Percentiles rank a stretch among this genome's conserved stretches.
phyloP scores from a whole-genome alignment of 345 rosid species.

The Eucalyptus pumila region DNA sequence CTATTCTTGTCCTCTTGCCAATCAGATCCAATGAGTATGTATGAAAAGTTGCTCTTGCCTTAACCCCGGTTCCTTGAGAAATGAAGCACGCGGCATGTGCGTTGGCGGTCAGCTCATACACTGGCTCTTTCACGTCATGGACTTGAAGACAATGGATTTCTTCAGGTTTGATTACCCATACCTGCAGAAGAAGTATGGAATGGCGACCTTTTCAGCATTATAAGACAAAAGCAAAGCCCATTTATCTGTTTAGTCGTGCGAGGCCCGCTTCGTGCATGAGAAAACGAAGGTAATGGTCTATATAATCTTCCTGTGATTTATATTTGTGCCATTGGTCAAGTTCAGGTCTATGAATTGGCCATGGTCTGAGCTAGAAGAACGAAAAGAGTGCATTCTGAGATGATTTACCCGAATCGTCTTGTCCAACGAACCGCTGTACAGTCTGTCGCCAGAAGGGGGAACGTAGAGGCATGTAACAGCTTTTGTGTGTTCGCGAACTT shows the following conservation, averaged over 20 bases:
- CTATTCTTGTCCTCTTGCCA: neutral
- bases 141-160: constrained; percentile 48
- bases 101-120: constrained; percentile 32
- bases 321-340: neutral
- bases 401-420: constrained; percentile 47
- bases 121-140: constrained; percentile 52
- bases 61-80: constrained; percentile 45
- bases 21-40: neutral
- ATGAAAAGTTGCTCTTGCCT: constrained; percentile 15
- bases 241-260: neutral
- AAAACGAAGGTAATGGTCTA: neutral
- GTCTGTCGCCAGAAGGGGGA: constrained; percentile 35
- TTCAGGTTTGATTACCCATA: constrained; percentile 43
- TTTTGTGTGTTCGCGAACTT: constrained; percentile 41
- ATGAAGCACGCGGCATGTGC: constrained; percentile 29
- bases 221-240: neutral
- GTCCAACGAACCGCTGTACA: constrained; percentile 59
- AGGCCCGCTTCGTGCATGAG: neutral
- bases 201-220: neutral
- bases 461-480: constrained; percentile 46
- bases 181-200: constrained; percentile 6
- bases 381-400: neutral
- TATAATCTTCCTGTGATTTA: neutral
- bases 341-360: neutral
- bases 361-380: neutral